phyloP scores from a whole-genome alignment of 1,284 basidiomycete genomes.

The Pyrrhoderma noxium region DNA sequence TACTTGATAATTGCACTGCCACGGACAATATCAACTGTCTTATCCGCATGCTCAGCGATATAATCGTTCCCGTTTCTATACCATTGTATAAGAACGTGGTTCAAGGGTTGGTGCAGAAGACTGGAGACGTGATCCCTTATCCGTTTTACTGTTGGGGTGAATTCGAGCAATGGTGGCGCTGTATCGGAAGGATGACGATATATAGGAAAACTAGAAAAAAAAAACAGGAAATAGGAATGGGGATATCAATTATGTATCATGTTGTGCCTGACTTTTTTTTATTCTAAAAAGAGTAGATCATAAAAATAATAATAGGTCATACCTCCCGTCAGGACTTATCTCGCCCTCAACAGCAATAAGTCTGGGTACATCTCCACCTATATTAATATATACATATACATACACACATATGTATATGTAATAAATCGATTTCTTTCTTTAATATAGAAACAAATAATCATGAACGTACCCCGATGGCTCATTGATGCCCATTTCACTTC shows the following conservation, averaged over 20 bases:
- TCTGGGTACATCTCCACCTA: slow-evolving; percentile 70
- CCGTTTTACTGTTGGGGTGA: slow-evolving; percentile 54
- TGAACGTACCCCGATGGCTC: slow-evolving; percentile 54
- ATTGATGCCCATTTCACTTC: slow-evolving; percentile 68
- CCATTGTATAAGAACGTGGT: slow-evolving; percentile 71
- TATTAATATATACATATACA: background rate
- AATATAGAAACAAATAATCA: too few relatives aligned
- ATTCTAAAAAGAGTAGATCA: too few relatives aligned
- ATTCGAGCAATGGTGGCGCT: slow-evolving; percentile 55
- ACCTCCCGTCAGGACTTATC: slow-evolving; percentile 56
- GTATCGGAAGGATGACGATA: slow-evolving; percentile 74
- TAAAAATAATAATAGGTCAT: slow-evolving; percentile 9
- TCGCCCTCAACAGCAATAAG: slow-evolving; percentile 66
- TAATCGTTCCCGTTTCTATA: slow-evolving; percentile 70
- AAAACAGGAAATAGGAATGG: too few relatives aligned
- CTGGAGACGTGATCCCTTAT: slow-evolving; percentile 57
- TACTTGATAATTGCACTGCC: slow-evolving; percentile 63
- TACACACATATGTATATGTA: slow-evolving; percentile 1
- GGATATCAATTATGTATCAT: too few relatives aligned
- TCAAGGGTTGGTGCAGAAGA: slow-evolving; percentile 51
- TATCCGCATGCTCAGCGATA: slow-evolving; percentile 77
- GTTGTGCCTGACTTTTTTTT: too few relatives aligned
- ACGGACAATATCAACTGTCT: slow-evolving; percentile 67
- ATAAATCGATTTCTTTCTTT: too few relatives aligned
- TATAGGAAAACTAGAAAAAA: slow-evolving; percentile 49